phyloP scores from a whole-genome alignment of 352 stramenopile genomes.

The Globisporangium spiculum region DNA sequence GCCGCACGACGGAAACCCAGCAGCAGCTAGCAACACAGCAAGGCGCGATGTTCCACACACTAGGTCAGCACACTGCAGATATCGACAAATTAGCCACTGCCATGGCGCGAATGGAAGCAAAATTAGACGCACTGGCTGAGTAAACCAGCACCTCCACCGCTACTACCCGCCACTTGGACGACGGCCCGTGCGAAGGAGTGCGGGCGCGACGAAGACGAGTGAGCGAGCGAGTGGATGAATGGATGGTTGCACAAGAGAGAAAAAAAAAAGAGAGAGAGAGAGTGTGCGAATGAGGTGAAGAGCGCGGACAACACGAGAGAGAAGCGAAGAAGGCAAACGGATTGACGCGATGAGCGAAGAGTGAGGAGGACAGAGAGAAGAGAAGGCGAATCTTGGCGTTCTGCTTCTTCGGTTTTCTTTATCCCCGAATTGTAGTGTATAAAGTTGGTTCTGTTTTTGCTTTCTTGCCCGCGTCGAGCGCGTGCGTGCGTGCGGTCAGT shows the following conservation, averaged over 20 bases:
- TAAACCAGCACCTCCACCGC: slow-evolving; percentile 25
- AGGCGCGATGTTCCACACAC: slow-evolving; percentile 88
- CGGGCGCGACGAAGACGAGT: background rate
- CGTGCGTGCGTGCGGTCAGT: background rate
- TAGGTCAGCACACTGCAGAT: slow-evolving; percentile 87
- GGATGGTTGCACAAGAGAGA: background rate
- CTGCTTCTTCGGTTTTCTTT: slow-evolving; percentile 23
- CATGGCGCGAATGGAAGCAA: slow-evolving; percentile 88
- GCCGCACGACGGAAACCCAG: slow-evolving; percentile 86
- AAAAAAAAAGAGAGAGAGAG: background rate
- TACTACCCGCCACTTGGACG: no score
- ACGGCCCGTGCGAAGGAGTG: background rate
- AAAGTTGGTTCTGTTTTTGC: slow-evolving; percentile 21
- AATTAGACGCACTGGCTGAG: slow-evolving; percentile 82
- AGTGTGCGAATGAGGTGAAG: background rate
- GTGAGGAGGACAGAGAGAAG: background rate
- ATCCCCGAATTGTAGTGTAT: slow-evolving; percentile 33
- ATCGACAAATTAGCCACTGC: slow-evolving; percentile 85
- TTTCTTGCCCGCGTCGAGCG: background rate
- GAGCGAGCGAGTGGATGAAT: background rate
- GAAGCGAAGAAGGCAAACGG: background rate
- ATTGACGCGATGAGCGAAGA: slow-evolving; percentile 3
- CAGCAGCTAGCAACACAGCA: slow-evolving; percentile 89
- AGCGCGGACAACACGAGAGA: background rate
- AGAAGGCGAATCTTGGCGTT: slow-evolving; percentile 1